phyloP scores from a whole-genome alignment of 495 filamentous ascomycete genomes.

The Cladorrhinum samala region DNA sequence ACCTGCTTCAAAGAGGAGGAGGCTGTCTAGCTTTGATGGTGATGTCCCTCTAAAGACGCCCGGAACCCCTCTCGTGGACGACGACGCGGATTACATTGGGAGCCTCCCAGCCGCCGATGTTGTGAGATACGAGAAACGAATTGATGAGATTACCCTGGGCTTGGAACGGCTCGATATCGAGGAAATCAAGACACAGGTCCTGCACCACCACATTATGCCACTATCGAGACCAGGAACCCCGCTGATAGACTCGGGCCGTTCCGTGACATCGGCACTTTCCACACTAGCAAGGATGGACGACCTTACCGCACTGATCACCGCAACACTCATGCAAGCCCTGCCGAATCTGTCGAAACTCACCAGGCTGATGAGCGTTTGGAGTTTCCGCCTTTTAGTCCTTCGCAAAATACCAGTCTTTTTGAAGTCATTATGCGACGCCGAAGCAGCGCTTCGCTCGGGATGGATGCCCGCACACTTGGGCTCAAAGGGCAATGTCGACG shows the following conservation, averaged over 20 bases:
- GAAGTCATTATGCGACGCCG: slow-evolving; percentile 55
- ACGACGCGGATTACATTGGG: slow-evolving; percentile 54
- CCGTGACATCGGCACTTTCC: slow-evolving; percentile 40
- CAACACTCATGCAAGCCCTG: slow-evolving; percentile 77
- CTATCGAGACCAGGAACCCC: slow-evolving; percentile 47
- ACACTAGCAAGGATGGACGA: slow-evolving; percentile 61
- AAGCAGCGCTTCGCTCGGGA: slow-evolving; percentile 56
- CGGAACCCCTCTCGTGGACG: not conserved
- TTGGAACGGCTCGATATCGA: slow-evolving; percentile 80
- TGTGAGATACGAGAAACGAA: slow-evolving; percentile 59
- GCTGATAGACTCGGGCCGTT: slow-evolving; percentile 38
- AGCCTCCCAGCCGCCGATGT: slow-evolving; percentile 58
- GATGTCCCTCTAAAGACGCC: not conserved
- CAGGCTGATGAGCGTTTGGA: slow-evolving; percentile 67
- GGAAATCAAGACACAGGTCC: slow-evolving; percentile 82
- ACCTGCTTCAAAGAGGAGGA: slow-evolving; percentile 39
- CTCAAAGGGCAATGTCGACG: not conserved
- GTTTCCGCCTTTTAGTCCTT: slow-evolving; percentile 65
- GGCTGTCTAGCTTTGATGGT: slow-evolving; percentile 14
- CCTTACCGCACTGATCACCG: slow-evolving; percentile 81
- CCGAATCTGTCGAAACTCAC: slow-evolving; percentile 72
- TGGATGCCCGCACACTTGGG: slow-evolving; percentile 51
- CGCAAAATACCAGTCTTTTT: slow-evolving; percentile 64
- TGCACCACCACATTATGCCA: slow-evolving; percentile 66
- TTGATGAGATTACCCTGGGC: slow-evolving; percentile 70